Evolutionary conservation across 805 yeast genomes (phyloP).

Genomic region (Wickerhamomyces chambardii): DNA sequence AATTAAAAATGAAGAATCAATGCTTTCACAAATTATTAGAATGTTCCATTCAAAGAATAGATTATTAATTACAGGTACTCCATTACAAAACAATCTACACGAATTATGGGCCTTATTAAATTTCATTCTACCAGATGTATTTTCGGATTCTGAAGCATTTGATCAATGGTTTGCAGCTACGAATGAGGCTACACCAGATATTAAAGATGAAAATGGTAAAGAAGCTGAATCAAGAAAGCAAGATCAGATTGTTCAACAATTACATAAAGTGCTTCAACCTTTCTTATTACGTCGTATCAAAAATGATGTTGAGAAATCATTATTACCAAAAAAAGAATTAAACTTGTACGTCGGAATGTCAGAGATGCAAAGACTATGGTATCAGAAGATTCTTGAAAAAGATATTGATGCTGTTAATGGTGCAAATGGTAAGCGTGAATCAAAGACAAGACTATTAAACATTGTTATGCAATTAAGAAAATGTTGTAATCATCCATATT

Average conservation of each 20-base stretch:
- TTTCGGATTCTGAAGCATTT: constrained; percentile 63
- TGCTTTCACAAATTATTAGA: constrained; percentile 66
- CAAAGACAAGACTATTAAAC: constrained; percentile 66
- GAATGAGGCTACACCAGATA: constrained; percentile 18
- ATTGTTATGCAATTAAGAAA: constrained; percentile 82
- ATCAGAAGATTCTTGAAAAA: constrained; percentile 65
- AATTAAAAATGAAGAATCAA: constrained; percentile 68
- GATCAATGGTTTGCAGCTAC: constrained; percentile 59
- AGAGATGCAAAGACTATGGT: constrained; percentile 75
- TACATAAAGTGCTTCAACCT: constrained; percentile 71
- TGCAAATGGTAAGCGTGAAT: constrained; percentile 65
- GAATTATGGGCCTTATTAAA: constrained; percentile 78
- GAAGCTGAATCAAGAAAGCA: constrained; percentile 21
- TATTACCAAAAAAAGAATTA: constrained; percentile 67
- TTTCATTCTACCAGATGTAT: constrained; percentile 71
- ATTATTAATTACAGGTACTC: constrained; percentile 73
- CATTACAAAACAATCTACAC: constrained; percentile 70
- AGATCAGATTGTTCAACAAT: constrained; percentile 51
- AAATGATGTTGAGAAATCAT: constrained; percentile 72
- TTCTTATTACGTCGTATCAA: constrained; percentile 70
- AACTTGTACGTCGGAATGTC: constrained; percentile 70
- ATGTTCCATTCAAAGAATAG: constrained; percentile 64
- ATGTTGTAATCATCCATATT: constrained; percentile 80
- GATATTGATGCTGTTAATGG: constrained; percentile 84
- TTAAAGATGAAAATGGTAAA: constrained; percentile 26